These are phyloP conservation scores for Paracoccidioides lutzii DNA, from an alignment of 2,329 filamentous ascomycete species.

Conservation along the genomic window DNA sequence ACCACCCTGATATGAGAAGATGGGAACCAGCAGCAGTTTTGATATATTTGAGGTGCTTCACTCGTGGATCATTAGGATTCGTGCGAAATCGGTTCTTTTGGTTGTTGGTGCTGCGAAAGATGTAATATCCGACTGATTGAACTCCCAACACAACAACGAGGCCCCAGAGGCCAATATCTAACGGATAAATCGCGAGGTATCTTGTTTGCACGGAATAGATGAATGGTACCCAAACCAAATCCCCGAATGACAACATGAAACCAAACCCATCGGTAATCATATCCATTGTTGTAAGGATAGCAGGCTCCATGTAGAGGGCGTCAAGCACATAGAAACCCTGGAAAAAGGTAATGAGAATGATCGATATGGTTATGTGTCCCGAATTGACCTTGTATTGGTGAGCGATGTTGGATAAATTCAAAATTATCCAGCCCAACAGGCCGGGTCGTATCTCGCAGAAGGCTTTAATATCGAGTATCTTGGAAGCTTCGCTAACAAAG, in stretches of 20 bases:
- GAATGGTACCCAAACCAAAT: conserved; percentile 87
- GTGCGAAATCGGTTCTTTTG: conserved; percentile 92
- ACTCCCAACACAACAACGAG: conserved; percentile 53
- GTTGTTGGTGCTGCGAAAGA: conserved; percentile 88
- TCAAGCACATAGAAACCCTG: conserved; percentile 79
- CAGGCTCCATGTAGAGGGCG: conserved; percentile 72
- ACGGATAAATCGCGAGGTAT: conserved; percentile 71
- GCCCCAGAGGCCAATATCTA: conserved; percentile 59
- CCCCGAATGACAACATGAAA: conserved; percentile 87
- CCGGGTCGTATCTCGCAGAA: conserved; percentile 88
- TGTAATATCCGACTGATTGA: conserved; percentile 63
- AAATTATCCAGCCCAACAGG: conserved; percentile 74
- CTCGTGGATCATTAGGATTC: conserved; percentile 64
- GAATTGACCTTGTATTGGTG: conserved; percentile 70
- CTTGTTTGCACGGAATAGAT: conserved; percentile 72
- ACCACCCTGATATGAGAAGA: conserved; percentile 11
- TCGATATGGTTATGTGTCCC: conserved; percentile 74
- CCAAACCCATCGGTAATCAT: conserved; percentile 88
- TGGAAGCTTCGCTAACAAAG: conserved; percentile 46
- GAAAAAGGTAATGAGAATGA: conserved; percentile 62
- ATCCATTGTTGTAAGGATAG: conserved; percentile 87
- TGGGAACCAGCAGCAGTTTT: conserved; percentile 42
- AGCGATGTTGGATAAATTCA: conserved; percentile 72
- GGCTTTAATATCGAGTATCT: conserved; percentile 65
- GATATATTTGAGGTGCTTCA: conserved; percentile 73